phyloP scores from a whole-genome alignment of 345 rosid species.

The Bruguiera parviflora region DNA sequence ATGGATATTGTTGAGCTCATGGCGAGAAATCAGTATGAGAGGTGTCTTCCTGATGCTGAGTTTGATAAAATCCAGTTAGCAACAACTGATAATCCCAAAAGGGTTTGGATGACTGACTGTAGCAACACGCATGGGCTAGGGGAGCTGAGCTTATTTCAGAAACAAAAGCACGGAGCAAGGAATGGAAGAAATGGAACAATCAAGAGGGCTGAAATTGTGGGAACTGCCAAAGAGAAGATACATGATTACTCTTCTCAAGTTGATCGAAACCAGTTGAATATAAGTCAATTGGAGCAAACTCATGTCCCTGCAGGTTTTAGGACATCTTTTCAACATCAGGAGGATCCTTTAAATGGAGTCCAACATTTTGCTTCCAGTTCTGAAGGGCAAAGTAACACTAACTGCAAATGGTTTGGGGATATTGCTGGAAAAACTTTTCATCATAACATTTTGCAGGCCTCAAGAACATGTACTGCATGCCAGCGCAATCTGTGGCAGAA shows the following conservation, averaged over 20 bases:
- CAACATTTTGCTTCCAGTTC: slow-evolving; percentile 42
- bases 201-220: slow-evolving; percentile 27
- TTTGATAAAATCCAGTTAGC: slow-evolving; percentile 36
- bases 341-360: slow-evolving; percentile 36
- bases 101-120: slow-evolving; percentile 39
- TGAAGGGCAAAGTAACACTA: slow-evolving; percentile 31
- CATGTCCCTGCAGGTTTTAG: slow-evolving; percentile 35
- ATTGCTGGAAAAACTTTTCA: slow-evolving; percentile 36
- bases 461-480: slow-evolving; percentile 44
- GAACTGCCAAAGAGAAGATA: slow-evolving; percentile 34
- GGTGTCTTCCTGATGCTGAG: slow-evolving; percentile 69
- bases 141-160: slow-evolving; percentile 36
- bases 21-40: slow-evolving; percentile 87
- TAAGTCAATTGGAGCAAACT: slow-evolving; percentile 40
- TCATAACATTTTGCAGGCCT: slow-evolving; percentile 28
- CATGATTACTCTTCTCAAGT: slow-evolving; percentile 42
- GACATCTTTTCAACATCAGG: slow-evolving; percentile 34
- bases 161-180: slow-evolving; percentile 36
- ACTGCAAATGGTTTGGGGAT: slow-evolving; percentile 46
- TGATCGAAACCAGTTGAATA: slow-evolving; percentile 19
- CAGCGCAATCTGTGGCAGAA: slow-evolving; percentile 42
- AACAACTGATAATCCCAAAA: slow-evolving; percentile 30
- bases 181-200: slow-evolving; percentile 37
- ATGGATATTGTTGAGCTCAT: slow-evolving; percentile 94
- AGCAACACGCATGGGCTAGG: slow-evolving; percentile 37